These are phyloP conservation scores for Eucalyptus sp. DNA, from an alignment of 345 rosid genomes.

Conservation along the genomic window DNA sequence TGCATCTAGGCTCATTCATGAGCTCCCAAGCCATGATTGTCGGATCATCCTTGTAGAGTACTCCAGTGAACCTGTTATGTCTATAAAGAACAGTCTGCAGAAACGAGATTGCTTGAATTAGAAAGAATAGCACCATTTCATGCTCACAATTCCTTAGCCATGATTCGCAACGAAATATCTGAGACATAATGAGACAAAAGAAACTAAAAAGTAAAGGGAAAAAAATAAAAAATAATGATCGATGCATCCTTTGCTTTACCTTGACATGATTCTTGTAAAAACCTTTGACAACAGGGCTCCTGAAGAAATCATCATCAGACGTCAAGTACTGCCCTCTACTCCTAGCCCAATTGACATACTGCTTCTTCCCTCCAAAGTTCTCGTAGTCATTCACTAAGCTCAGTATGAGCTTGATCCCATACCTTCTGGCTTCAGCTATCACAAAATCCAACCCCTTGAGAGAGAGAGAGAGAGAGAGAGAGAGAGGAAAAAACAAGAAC, in stretches of 20 bases:
- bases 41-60: slow-evolving; percentile 77
- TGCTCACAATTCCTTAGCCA: background rate
- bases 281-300: slow-evolving; percentile 56
- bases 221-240: background rate
- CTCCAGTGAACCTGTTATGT: slow-evolving; percentile 54
- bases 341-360: slow-evolving; percentile 76
- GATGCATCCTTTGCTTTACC: slow-evolving; percentile 17
- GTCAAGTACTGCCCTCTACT: slow-evolving; percentile 52
- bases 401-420: slow-evolving; percentile 62
- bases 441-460: slow-evolving; percentile 90
- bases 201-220: background rate
- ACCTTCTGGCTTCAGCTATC: slow-evolving; percentile 67
- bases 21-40: slow-evolving; percentile 99
- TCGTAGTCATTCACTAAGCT: slow-evolving; percentile 71
- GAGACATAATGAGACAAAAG: background rate
- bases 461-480: background rate
- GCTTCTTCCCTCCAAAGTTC: slow-evolving; percentile 78
- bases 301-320: slow-evolving; percentile 83
- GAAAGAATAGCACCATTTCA: background rate
- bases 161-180: background rate
- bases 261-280: slow-evolving; percentile 76
- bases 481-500: background rate
- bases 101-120: background rate
- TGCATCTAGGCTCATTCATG: slow-evolving; percentile 94
- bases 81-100: slow-evolving; percentile 64